Conservation (phyloP, 768 basidiomycete species). For the Xerocomus potaroensis region DNA sequence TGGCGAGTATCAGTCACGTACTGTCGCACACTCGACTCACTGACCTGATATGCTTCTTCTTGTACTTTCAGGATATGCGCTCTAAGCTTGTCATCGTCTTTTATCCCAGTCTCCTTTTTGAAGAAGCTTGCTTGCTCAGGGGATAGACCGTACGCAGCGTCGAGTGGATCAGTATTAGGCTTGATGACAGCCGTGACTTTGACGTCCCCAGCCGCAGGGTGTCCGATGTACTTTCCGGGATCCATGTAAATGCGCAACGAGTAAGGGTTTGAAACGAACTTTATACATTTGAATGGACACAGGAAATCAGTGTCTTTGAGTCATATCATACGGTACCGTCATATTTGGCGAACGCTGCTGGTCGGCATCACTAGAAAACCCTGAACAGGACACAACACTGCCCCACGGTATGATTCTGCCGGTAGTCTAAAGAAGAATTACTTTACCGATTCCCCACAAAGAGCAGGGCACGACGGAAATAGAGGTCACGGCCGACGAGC, state of each 20-base stretch:
- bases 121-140: slow-evolving; percentile 25
- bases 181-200: background rate
- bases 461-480: too few species aligned
- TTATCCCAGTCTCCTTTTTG: slow-evolving; percentile 27
- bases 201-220: slow-evolving; percentile 7
- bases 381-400: too few species aligned
- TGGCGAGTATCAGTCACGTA: background rate
- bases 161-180: background rate
- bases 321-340: too few species aligned
- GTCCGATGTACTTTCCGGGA: background rate
- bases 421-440: too few species aligned
- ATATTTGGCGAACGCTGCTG: too few species aligned
- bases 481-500: too few species aligned
- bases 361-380: too few species aligned
- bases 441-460: too few species aligned
- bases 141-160: slow-evolving; percentile 1
- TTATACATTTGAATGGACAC: background rate
- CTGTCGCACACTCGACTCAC: background rate
- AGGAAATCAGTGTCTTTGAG: background rate
- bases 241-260: background rate
- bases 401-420: too few species aligned
- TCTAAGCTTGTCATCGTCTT: slow-evolving; percentile 23
- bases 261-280: background rate
- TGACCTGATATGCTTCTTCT: slow-evolving; percentile 28
- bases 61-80: slow-evolving; percentile 31